Evolutionary conservation across 441 rosid genomes (phyloP).

Genomic region (Gossypium lobatum): DNA sequence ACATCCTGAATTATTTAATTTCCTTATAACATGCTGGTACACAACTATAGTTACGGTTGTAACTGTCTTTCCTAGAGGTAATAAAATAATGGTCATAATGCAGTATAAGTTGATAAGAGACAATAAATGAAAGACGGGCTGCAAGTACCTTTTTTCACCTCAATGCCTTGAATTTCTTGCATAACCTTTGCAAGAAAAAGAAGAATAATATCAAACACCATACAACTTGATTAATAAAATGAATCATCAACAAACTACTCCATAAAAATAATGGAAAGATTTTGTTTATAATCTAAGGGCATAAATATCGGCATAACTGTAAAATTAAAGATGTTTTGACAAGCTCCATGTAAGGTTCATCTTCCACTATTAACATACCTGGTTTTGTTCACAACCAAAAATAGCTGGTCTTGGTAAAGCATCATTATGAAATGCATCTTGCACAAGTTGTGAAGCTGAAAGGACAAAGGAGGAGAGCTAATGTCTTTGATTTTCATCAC

Average conservation of each 20-base stretch:
- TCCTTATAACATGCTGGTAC: neutral
- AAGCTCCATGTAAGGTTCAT: neutral
- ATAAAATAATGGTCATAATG: neutral
- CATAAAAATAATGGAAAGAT: conserved; percentile 12
- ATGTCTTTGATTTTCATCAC: neutral
- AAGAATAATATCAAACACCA: conserved; percentile 17
- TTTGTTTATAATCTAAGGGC: conserved; percentile 1
- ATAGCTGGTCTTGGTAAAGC: conserved; percentile 27
- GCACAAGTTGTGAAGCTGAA: conserved; percentile 35
- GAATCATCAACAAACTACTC: conserved; percentile 2
- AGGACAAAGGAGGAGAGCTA: conserved; percentile 10
- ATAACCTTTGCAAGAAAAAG: conserved; percentile 35
- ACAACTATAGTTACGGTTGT: neutral
- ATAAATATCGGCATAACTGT: neutral
- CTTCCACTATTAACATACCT: conserved; percentile 33
- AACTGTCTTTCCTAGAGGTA: neutral
- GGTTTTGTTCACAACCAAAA: conserved; percentile 33
- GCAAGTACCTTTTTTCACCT: conserved; percentile 34
- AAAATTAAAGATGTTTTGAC: neutral
- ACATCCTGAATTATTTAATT: conserved; percentile 1
- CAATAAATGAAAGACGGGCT: conserved; percentile 16
- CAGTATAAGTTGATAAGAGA: neutral
- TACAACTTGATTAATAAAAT: neutral
- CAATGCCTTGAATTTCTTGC: conserved; percentile 24
- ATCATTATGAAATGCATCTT: conserved; percentile 29